Evolutionary conservation across 2,329 filamentous ascomycete genomes (phyloP).

Genomic region (Pochonia chlamydosporia): DNA sequence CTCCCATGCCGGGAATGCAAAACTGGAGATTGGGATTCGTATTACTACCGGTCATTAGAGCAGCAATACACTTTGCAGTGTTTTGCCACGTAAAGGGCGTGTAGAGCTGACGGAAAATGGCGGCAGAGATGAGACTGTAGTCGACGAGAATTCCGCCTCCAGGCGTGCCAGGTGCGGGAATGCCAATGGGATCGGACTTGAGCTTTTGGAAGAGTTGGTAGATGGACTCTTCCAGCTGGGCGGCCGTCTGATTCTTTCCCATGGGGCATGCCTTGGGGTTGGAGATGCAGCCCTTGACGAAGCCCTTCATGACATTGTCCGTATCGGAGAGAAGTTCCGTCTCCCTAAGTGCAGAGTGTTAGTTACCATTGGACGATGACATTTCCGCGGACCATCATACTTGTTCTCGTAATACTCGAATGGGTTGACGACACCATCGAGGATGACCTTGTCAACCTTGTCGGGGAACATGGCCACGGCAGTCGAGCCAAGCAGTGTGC

Average conservation of each 20-base stretch:
- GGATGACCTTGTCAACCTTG: constrained; percentile 23
- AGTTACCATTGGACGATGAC: not conserved
- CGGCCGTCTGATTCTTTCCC: constrained; percentile 12
- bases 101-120: not conserved
- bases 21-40: not conserved
- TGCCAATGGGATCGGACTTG: constrained; percentile 15
- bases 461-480: constrained; percentile 34
- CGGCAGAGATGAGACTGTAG: constrained; percentile 1
- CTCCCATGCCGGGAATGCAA: not conserved
- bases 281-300: constrained; percentile 19
- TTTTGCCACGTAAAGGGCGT: not conserved
- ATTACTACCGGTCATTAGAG: not conserved
- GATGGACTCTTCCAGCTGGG: constrained; percentile 17
- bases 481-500: constrained; percentile 30
- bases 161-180: not conserved
- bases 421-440: constrained; percentile 25
- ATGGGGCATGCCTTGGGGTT: constrained; percentile 16
- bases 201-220: constrained; percentile 17
- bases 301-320: constrained; percentile 19
- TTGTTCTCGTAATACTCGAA: constrained; percentile 23
- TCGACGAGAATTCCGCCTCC: constrained; percentile 1
- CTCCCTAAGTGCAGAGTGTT: constrained; percentile 17
- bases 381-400: not conserved
- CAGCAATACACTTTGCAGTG: constrained; percentile 3
- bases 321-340: constrained; percentile 17